Evolutionary conservation across 306 rosid genomes (phyloP), one percentile per base, ranked within the genome.

Genomic region (Oxytropis ochrocephala): DNA sequence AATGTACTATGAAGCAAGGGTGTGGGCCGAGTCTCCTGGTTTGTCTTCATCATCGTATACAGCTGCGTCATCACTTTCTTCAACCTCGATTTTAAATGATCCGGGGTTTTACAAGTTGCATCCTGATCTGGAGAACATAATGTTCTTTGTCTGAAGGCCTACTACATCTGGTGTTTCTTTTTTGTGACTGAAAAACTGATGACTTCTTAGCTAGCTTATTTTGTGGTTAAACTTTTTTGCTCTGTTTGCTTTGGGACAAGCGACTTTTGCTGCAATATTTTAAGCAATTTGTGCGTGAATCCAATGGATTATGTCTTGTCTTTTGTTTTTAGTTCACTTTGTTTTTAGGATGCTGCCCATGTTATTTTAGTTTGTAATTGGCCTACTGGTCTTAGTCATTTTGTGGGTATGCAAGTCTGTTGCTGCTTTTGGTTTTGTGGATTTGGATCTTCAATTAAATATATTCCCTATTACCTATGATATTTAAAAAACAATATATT

Each of bases 241-340:
- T 21, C 41, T 58, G 30, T 4, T 29, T 18, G 44, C 63, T 67
- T 21, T 39, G 42, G 66, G 55, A 24, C 78, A 74, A 52, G 44
- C 54, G 66, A 52, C 32, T 19, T 8, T 21, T 7, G 51, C 35
- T 39, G 36, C 27, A 21, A 61, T 30, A 61, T n/a, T 1, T 16
- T 30, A 35, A 38, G 79, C 68, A 70, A 84, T 90, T 80, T 85
- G 89, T 80, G 86, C 84, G 81, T 82, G 88, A 85, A 90, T 87
- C 85, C 85, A 87, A 84, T 51, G 81, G 67, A 59, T 73, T 60
- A 13, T 57, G 10, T 48, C 24, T 24, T 67, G 47, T 62, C 43
- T 4, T 74, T 10, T 29, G 30, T 54, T 65, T 5, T 70, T 64
- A 13, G 46, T 11, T 0, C 27, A 53, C 8, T 7, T 24, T 4